phyloP scores from a whole-genome alignment of 768 basidiomycete species.

The Chalciporus piperatus region DNA sequence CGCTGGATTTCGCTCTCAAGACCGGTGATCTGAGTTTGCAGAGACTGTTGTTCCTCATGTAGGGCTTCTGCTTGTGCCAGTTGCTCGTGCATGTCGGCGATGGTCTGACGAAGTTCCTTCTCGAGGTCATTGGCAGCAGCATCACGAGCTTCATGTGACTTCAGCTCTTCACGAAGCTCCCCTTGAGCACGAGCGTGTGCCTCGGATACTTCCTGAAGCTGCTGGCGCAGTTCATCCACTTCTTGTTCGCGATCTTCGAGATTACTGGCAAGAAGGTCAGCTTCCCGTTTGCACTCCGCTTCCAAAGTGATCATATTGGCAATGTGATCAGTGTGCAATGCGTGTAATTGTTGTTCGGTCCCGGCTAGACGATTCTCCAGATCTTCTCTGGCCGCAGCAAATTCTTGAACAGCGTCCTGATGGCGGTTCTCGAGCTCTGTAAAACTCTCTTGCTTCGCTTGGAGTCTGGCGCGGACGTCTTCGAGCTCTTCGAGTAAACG shows the following conservation, averaged over 20 bases:
- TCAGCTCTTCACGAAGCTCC: conserved; percentile 21
- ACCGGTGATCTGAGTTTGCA: conserved; percentile 56
- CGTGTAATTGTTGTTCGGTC: conserved; percentile 18
- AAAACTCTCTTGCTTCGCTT: conserved; percentile 21
- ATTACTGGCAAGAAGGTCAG: conserved; percentile 36
- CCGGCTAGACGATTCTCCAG: conserved; percentile 32
- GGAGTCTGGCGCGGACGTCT: conserved; percentile 20
- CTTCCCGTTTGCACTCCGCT: conserved; percentile 32
- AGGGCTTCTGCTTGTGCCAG: conserved; percentile 40
- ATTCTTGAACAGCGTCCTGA: conserved; percentile 22
- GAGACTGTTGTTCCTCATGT: conserved; percentile 48
- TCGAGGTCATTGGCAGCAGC: conserved; percentile 34
- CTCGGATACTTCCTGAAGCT: conserved; percentile 40
- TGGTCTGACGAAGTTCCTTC: conserved; percentile 35
- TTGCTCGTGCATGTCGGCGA: conserved; percentile 36
- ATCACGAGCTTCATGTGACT: conserved; percentile 25
- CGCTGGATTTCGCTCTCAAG: conserved; percentile 68
- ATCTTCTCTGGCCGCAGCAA: conserved; percentile 22
- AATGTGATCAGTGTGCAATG: conserved; percentile 29
- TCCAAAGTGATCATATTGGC: conserved; percentile 25
- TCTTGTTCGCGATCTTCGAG: conserved; percentile 38
- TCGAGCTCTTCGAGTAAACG: conserved; percentile 26
- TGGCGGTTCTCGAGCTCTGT: conserved; percentile 27
- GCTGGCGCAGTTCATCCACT: conserved; percentile 31
- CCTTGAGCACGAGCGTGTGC: conserved; percentile 34